Evolutionary conservation across 768 basidiomycete species (phyloP).

Genomic region (Pholiota microspora): DNA sequence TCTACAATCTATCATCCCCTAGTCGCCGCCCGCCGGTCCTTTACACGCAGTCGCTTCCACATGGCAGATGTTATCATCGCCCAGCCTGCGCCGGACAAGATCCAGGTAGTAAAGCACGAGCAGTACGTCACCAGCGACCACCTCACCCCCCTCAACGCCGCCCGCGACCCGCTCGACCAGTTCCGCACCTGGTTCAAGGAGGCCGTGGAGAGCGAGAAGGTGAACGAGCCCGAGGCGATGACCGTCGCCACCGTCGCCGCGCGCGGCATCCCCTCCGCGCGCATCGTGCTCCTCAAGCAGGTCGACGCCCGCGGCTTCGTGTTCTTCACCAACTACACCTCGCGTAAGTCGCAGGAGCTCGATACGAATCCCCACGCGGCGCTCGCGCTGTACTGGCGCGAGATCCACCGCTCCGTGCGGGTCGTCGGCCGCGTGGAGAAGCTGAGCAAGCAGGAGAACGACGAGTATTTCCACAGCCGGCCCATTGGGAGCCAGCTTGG

Average conservation of each 20-base stretch:
- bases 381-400: slow-evolving; percentile 90
- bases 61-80: slow-evolving; percentile 43
- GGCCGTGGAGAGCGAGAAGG: slow-evolving; percentile 47
- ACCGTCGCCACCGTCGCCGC: slow-evolving; percentile 71
- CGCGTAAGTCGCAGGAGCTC: slow-evolving; percentile 87
- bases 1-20: background rate
- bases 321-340: slow-evolving; percentile 96
- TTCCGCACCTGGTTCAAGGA: slow-evolving; percentile 87
- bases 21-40: background rate
- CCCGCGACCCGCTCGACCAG: slow-evolving; percentile 73
- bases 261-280: slow-evolving; percentile 77
- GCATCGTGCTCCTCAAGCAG: slow-evolving; percentile 90
- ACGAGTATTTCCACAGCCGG: slow-evolving; percentile 78
- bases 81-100: slow-evolving; percentile 46
- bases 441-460: slow-evolving; percentile 66
- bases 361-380: slow-evolving; percentile 74
- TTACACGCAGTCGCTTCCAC: background rate
- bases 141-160: slow-evolving; percentile 60
- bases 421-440: slow-evolving; percentile 86
- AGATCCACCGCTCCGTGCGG: slow-evolving; percentile 76
- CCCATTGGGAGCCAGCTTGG: slow-evolving; percentile 85
- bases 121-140: slow-evolving; percentile 72
- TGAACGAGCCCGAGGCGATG: slow-evolving; percentile 91
- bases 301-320: slow-evolving; percentile 88
- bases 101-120: slow-evolving; percentile 68